Percentiles rank a stretch among this genome's conserved stretches.
Evolutionary conservation across 768 basidiomycete genomes (phyloP).

Genomic region (Cyclocybe aegerita): DNA sequence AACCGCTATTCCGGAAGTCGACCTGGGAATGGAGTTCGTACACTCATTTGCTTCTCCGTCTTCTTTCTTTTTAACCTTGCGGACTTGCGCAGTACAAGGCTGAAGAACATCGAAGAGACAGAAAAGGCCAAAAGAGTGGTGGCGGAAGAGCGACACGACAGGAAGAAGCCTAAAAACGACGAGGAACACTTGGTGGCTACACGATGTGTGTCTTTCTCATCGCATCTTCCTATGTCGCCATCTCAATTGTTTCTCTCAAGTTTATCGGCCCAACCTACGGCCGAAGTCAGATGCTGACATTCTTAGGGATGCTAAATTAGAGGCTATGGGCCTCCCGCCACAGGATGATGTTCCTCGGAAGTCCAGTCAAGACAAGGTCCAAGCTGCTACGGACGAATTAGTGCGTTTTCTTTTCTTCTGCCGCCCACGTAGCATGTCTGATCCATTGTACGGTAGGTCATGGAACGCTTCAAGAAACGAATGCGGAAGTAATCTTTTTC

Average conservation of each 20-base stretch:
- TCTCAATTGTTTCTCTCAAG: conserved; percentile 34
- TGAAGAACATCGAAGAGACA: conserved; percentile 96
- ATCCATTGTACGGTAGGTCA: conserved; percentile 50
- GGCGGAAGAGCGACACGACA: conserved; percentile 67
- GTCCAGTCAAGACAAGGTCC: conserved; percentile 56
- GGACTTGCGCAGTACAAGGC: conserved; percentile 56
- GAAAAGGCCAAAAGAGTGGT: conserved; percentile 93
- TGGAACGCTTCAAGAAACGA: conserved; percentile 97
- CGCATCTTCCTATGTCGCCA: not conserved
- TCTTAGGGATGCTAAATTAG: conserved; percentile 81
- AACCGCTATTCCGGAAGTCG: conserved; percentile 96
- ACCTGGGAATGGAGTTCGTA: conserved; percentile 96
- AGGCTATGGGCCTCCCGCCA: conserved; percentile 77
- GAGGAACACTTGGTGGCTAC: conserved; percentile 85
- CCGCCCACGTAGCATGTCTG: not conserved
- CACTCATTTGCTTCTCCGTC: not conserved
- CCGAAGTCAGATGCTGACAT: conserved; percentile 88
- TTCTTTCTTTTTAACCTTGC: not conserved
- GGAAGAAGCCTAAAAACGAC: conserved; percentile 54
- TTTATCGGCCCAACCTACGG: conserved; percentile 81
- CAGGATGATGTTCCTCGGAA: conserved; percentile 48
- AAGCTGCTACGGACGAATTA: conserved; percentile 90
- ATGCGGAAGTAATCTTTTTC: conserved; percentile 64
- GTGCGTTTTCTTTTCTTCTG: conserved; percentile 40
- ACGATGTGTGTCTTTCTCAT: conserved; percentile 54